Evolutionary conservation across 805 yeast species (phyloP), one percentile per base, ranked within the genome.

Genomic region (Grigorovia transvaalensis): DNA sequence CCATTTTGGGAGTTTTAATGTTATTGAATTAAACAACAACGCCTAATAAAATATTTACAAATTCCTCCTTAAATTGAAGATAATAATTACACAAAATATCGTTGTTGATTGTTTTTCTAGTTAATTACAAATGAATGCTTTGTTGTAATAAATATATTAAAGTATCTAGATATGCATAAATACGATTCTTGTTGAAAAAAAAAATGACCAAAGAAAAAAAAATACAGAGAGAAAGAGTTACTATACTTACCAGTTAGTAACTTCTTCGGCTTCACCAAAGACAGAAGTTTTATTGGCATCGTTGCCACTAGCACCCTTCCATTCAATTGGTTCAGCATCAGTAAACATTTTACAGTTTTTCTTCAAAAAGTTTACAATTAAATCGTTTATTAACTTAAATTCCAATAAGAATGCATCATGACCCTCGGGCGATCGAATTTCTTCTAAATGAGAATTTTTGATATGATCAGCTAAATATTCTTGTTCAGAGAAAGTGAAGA

Each of bases 331-430:
- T 40, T 55, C 54, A 2, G 72, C 67, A 11, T 67, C 72, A 74
- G 80, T 82, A 54, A 84, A 73, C 30, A 81, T 85, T 1, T 82
- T 75, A 51, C 84, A 69, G 51, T 81, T 73, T 44, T 71, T 67
- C 23, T 68, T 70, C 61, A 91, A 74, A 67, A 91, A 93, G 2
- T 78, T 78, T 45, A 78, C 69, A 50, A 95, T 81, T 56, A 84
- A 73, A 41, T 77, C 73, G 65, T 93, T 87, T 52, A 93, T 88
- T 49, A 81, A 80, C 48, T 80, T 84, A 67, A 93, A 93, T 67
- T 93, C 99, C 47, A 93, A 74, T 54, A 93, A 71, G 64, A 93
- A 93, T 2, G 98, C 99, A 71, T 93, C 99, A 64, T 93, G 99
- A 17, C 99, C 99, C 60, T 93, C 99, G 12, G 91, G 93, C 1